These are phyloP conservation scores for Mucor lusitanicus DNA, from an alignment of 371 early-diverging fungal species.

Conservation along the genomic window DNA sequence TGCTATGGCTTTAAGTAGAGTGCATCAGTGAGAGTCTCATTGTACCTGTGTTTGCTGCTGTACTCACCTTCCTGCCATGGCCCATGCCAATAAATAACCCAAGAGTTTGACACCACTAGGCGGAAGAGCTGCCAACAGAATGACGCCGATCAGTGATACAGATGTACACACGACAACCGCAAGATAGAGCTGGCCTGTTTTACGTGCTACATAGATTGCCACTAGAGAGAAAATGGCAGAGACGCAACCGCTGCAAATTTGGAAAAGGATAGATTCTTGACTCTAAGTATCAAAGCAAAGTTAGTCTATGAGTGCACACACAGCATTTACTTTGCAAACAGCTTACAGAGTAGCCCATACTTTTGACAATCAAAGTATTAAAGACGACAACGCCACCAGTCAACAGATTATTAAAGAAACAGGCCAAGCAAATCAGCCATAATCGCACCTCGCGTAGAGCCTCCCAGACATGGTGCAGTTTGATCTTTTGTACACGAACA, in stretches of 20 bases:
- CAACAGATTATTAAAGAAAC: slow-evolving; percentile 24
- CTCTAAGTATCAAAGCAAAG: background rate
- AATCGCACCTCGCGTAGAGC: slow-evolving; percentile 23
- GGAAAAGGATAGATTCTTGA: slow-evolving; percentile 35
- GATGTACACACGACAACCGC: slow-evolving; percentile 19
- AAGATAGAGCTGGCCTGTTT: slow-evolving; percentile 18
- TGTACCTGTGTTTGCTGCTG: background rate
- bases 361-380: slow-evolving; percentile 30
- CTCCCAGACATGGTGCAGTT: slow-evolving; percentile 25
- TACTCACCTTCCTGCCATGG: slow-evolving; percentile 19
- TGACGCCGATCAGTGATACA: slow-evolving; percentile 25
- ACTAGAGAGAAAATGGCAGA: slow-evolving; percentile 19
- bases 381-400: slow-evolving; percentile 39
- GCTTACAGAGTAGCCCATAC: slow-evolving; percentile 39
- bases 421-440: slow-evolving; percentile 21
- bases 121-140: slow-evolving; percentile 31
- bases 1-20: background rate
- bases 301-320: background rate
- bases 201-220: slow-evolving; percentile 19
- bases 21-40: background rate
- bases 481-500: slow-evolving; percentile 22
- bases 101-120: slow-evolving; percentile 26
- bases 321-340: too few relatives aligned
- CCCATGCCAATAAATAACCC: slow-evolving; percentile 33
- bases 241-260: slow-evolving; percentile 27